Evolutionary conservation across 768 basidiomycete species (phyloP).

Genomic region (Lactarius evosmus): DNA sequence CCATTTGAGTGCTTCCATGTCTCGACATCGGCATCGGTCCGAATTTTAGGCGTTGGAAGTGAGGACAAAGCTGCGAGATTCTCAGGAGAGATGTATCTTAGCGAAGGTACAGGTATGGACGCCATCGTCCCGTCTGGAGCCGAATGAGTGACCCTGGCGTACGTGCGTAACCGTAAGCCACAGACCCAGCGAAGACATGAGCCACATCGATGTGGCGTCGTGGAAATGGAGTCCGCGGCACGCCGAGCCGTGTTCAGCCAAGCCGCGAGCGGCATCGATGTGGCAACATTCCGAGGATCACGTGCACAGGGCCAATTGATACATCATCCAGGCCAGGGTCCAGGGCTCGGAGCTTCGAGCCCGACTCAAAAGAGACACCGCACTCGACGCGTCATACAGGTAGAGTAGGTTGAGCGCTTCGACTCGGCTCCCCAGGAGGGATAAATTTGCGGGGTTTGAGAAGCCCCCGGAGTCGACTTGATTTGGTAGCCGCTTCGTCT

Average conservation of each 20-base stretch:
- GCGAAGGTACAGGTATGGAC: conserved; percentile 14
- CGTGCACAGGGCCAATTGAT: not conserved
- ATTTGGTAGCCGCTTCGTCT: not conserved
- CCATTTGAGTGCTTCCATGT: conserved; percentile 70
- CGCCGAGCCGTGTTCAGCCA: not conserved
- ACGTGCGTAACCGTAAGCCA: not conserved
- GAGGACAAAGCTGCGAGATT: conserved; percentile 17
- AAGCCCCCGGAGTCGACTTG: conserved; percentile 1
- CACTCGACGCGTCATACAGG: conserved; percentile 5
- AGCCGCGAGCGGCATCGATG: too few species aligned
- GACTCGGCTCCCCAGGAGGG: not conserved
- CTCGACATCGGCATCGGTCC: conserved; percentile 67
- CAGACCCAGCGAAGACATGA: not conserved
- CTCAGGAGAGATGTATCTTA: conserved; percentile 16
- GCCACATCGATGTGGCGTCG: not conserved
- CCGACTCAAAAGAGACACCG: not conserved
- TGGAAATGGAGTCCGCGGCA: not conserved
- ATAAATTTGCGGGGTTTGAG: conserved; percentile 5
- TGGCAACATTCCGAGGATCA: conserved; percentile 5
- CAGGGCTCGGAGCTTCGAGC: not conserved
- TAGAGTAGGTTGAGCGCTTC: not conserved
- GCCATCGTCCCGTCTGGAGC: conserved; percentile 13
- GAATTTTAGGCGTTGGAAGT: conserved; percentile 54
- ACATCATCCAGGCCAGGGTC: conserved; percentile 1
- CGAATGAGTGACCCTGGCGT: not conserved